phyloP scores from a whole-genome alignment of 176 grass and related monocot species.

The Carex pumila region DNA sequence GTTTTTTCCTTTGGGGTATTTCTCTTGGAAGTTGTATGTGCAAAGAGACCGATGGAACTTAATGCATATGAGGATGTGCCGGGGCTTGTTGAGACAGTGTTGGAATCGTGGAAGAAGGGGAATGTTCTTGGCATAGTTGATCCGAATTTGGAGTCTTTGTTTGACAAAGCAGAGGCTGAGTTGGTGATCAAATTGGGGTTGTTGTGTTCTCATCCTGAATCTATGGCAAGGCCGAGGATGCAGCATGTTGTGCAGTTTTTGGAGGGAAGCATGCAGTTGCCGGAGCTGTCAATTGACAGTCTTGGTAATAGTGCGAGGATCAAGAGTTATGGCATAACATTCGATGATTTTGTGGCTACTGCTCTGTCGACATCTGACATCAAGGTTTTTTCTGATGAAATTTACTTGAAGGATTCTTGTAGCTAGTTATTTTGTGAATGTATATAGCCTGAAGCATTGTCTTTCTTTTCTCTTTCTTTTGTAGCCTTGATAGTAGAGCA shows the following conservation, averaged over 20 bases:
- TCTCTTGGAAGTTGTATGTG: conserved; percentile 43
- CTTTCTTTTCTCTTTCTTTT: not conserved
- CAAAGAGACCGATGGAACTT: conserved; percentile 31
- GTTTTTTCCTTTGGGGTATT: conserved; percentile 38
- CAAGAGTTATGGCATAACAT: conserved; percentile 3
- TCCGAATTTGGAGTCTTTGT: conserved; percentile 12
- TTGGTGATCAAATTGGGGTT: conserved; percentile 47
- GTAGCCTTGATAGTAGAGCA: not conserved
- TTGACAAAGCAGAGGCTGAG: conserved; percentile 11
- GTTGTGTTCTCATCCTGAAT: conserved; percentile 34
- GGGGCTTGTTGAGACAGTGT: conserved; percentile 34
- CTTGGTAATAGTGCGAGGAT: conserved; percentile 6
- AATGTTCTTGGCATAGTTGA: conserved; percentile 28
- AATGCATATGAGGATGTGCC: conserved; percentile 9
- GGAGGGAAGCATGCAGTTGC: conserved; percentile 1
- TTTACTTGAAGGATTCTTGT: not conserved
- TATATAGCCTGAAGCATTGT: not conserved
- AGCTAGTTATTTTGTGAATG: not conserved
- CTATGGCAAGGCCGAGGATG: conserved; percentile 31
- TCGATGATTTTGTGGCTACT: conserved; percentile 6
- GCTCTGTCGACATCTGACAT: not conserved
- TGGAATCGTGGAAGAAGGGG: conserved; percentile 25
- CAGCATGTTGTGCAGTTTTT: conserved; percentile 33
- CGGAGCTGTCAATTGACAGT: conserved; percentile 19
- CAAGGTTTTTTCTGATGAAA: not conserved